phyloP scores from a whole-genome alignment of 768 basidiomycete species.

The Boletellus ananiceps region DNA sequence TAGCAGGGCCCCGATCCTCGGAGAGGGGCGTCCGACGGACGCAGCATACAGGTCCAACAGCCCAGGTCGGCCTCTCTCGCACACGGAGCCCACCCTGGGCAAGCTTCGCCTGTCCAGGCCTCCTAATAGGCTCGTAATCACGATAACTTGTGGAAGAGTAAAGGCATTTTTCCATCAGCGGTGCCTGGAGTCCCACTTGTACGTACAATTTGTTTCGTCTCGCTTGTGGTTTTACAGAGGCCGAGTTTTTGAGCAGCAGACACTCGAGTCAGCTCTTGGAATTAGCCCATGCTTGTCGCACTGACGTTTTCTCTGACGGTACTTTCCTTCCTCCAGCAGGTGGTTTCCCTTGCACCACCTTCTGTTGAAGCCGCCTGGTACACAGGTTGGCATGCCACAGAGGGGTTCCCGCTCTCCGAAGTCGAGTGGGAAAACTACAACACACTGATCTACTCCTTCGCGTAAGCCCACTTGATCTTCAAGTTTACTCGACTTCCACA shows the following conservation, averaged over 20 bases:
- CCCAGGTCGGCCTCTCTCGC: no score
- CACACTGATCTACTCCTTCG: slow-evolving; percentile 61
- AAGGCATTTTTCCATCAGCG: background rate
- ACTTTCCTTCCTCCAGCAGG: background rate
- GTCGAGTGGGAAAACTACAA: slow-evolving; percentile 68
- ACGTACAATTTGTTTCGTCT: background rate
- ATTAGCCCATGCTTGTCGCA: background rate
- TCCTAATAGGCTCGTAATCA: no score
- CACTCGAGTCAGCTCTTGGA: background rate
- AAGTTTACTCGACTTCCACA: background rate
- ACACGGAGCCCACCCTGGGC: no score
- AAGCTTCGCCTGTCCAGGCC: no score
- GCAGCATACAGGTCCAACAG: no score
- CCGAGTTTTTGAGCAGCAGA: background rate
- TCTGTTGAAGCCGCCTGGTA: slow-evolving; percentile 55
- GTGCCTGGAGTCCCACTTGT: background rate
- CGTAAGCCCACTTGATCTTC: slow-evolving; percentile 30
- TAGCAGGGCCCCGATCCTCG: no score
- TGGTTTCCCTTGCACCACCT: background rate
- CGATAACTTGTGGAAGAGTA: no score
- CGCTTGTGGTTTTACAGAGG: background rate
- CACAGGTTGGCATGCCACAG: slow-evolving; percentile 56
- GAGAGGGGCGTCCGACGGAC: no score
- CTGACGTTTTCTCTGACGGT: background rate
- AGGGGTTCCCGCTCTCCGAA: slow-evolving; percentile 47